Base-by-base conservation (phyloP, 2,329 filamentous ascomycete species). In the Ascochyta viciae-villosae region DNA sequence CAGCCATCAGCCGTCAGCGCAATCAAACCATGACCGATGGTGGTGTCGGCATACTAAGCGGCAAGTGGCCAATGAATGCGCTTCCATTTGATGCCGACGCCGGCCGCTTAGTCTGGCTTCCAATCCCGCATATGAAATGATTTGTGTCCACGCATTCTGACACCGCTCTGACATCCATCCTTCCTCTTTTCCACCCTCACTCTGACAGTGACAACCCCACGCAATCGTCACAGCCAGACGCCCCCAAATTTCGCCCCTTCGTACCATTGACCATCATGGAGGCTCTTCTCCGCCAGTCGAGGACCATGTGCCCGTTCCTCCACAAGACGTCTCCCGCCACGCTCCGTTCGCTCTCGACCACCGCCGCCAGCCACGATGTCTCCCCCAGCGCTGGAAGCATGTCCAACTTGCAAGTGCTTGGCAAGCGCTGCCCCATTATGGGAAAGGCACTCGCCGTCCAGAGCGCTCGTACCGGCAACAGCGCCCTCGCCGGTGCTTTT, bases 391-490 rank as follows among this genome's bases (percentile, higher is more conserved):
- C 93, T 65, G 92, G 93, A 71, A 92, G 91, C 78, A 96, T 98
- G 87, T 96, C 92, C 73, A 98, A 96, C 81, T 85, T 99, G 71
- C 95, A 98, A 82, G 87, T 95, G 66, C 87, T 96, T 73, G 95
- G 92, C 71, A 89, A 92, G 74, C 92, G 94, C 77, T 99, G 95
- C 85, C 95, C 95, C 56, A 89, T 99, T 78, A 99, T 99, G 95
- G 94, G 93, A 77, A 96, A 97, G 84, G 95, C 95, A 38, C 86
- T 99, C 76, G 90, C 92, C 59, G 89, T 97, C 35, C 94, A 97
- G 83, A 80, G 79, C 57, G 78, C 80, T 55, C 82, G 82, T 70
- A 76, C 77, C 58, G 75, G 74, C 64, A 79, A 79, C 66, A 74
- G 72, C 60, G 74, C 76, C 29, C 74, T 83, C 19, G 76, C 78